Evolutionary conservation across 73 alveolate species (phyloP).

Genomic region (Urostyla sp.): DNA sequence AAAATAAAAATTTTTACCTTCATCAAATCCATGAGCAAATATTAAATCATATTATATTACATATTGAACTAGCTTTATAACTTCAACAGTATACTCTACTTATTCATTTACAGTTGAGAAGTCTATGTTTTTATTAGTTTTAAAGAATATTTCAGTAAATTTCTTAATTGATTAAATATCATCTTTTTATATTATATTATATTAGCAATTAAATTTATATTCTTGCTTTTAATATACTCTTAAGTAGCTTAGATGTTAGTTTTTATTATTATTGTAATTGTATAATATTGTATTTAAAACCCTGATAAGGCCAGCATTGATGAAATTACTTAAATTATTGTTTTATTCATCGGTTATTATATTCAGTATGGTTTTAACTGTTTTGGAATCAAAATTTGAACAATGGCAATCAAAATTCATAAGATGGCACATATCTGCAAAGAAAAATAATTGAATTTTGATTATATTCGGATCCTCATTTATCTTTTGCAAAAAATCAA

Average conservation of each 20-base stretch:
- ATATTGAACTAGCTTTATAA: constrained; percentile 16
- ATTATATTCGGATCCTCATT: neutral
- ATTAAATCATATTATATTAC: constrained; percentile 21
- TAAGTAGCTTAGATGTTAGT: neutral
- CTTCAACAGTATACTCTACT: constrained; percentile 22
- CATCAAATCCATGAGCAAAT: constrained; percentile 19
- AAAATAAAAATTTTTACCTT: too few species aligned
- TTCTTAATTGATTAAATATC: constrained; percentile 9
- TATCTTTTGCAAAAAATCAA: neutral
- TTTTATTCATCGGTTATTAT: neutral
- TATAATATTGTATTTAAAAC: constrained; percentile 31
- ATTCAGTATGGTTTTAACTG: constrained; percentile 13
- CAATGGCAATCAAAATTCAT: constrained; percentile 56
- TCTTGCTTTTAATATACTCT: constrained; percentile 40
- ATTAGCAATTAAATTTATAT: neutral
- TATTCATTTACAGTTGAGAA: neutral
- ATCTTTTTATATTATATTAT: neutral
- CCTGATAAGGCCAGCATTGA: constrained; percentile 37
- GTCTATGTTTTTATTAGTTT: neutral
- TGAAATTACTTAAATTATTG: neutral
- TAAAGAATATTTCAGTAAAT: constrained; percentile 3
- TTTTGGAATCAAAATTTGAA: constrained; percentile 1
- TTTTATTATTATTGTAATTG: constrained; percentile 32
- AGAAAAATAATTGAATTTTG: constrained; percentile 43
- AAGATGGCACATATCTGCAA: constrained; percentile 50